Evolutionary conservation across 345 rosid genomes (phyloP), one percentile per base, ranked within the genome.

Genomic region (Eutrema heterophyllum): DNA sequence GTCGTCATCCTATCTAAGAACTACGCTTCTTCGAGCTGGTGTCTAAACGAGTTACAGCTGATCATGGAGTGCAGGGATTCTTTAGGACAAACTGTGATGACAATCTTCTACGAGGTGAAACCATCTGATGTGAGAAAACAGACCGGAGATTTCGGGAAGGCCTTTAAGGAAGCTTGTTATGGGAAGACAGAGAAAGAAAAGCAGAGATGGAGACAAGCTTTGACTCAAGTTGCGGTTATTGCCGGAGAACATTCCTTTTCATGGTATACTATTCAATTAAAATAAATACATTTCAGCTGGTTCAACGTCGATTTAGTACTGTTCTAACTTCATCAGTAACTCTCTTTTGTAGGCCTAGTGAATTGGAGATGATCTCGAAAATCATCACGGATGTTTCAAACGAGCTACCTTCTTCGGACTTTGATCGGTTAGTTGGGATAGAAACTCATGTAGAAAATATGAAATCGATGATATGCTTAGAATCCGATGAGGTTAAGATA

Each of bases 51-150:
- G 54, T 2, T 64, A 30, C 11, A 14, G 15, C 1, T 45, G 16
- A 46, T 64, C 55, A 64, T 64, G 55, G 9, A 64, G 43, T 46
- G 56, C 43, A 70, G 12, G 56, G 57, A 0, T 13, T 9, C 46
- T 12, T 1, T 33, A 26, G 67, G 38, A 26, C 67, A 35, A 5
- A 58, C 48, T 21, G 68, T 71, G n/a, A 46, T 72, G 59, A 48
- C 72, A 21, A 9, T 66, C 27, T 74, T 74, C 49, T 59, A 71
- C 67, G 41, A 60, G 4, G 39, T 71, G 12, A 59, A 74, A 7
- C 72, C 60, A 0, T 66, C 72, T 21, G 26, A 74, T 66, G 72
- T 74, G 0, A 67, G 72, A 26, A 74, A 48, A 0, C 72, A 74
- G 30, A 36, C 58, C 3, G 60, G 72, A 9, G 15, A 27, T 8